Evolutionary conservation across 2,329 filamentous ascomycete genomes (phyloP), one percentile per base, ranked within the genome.

Genomic region (Talaromyces sp.): DNA sequence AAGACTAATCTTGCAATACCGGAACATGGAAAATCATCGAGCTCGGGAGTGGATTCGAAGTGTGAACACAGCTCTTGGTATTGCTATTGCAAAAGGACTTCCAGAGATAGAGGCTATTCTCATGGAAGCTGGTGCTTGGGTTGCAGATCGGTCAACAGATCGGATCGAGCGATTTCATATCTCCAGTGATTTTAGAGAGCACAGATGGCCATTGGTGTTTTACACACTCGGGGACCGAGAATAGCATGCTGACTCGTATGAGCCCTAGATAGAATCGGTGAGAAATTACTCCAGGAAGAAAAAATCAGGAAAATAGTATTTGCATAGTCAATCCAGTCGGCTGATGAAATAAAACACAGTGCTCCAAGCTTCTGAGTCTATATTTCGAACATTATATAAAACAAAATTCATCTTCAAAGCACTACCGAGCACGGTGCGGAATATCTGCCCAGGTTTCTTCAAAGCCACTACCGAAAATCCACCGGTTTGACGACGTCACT

Each of bases 401-500:
- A n/a, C 15, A 33, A 52, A 27, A 17, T 13, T 37, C 17, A 31
- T 33, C 2, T n/a, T 59, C 41, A 74, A 25, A 72, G 66, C 41
- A 31, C 27, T 31, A 31, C 4, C 60, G 70, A 9, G 70, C 59
- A 8, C 68, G 68, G 35, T 67, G 69, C 11, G 70, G 62, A 49
- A 75, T 64, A 7, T 70, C 63, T 58, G 64, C 69, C 80, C 80
- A 82, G 17, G 79, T 77, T 68, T 79, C 72, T 37, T 79, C 76
- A 54, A 81, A 82, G 0, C 80, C 80, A 3, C 73, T 70, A 25
- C 74, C 77, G 15, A 75, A 73, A 31, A 81, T 70, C 79, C 78
- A 81, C 41, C 64, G 62, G 15, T 43, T 17, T 13, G 60, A 39
- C 1, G 64, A 43, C 25, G 5, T 61, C 35, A 39, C 25, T 17